Evolutionary conservation across 176 grass and related monocot genomes (phyloP).

Genomic region (Ensete ventricosum): DNA sequence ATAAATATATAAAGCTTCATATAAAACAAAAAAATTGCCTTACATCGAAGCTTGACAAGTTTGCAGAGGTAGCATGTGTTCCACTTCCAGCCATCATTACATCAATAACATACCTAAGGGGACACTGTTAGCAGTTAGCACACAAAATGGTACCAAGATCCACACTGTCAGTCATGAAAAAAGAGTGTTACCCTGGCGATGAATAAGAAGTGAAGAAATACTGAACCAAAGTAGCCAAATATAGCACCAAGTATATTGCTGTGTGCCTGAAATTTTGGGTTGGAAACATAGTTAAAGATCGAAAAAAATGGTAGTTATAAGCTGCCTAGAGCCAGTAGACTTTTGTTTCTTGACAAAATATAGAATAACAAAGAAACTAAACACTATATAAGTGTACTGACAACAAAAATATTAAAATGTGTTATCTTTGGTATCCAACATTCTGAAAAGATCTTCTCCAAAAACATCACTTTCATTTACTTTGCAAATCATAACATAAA

Average conservation of each 20-base stretch:
- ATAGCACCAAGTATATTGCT: conserved; percentile 21
- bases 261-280: conserved; percentile 21
- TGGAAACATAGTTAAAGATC: background rate
- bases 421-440: background rate
- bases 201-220: conserved; percentile 28
- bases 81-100: conserved; percentile 23
- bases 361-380: background rate
- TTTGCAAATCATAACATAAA: too few relatives aligned
- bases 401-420: background rate
- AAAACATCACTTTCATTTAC: background rate
- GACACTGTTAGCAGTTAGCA: background rate
- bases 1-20: background rate
- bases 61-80: conserved; percentile 12
- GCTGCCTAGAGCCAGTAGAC: background rate
- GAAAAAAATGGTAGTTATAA: background rate
- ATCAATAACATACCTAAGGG: conserved; percentile 33
- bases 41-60: conserved; percentile 18
- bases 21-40: conserved; percentile 3
- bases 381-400: background rate
- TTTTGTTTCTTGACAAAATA: background rate
- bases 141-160: background rate
- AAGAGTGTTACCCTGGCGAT: conserved; percentile 24
- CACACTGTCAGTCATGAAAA: background rate
- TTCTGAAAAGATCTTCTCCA: background rate
- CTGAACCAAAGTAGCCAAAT: conserved; percentile 29